Conservation (phyloP, 257 asterid genomes). For the Solanum lignicaule region DNA sequence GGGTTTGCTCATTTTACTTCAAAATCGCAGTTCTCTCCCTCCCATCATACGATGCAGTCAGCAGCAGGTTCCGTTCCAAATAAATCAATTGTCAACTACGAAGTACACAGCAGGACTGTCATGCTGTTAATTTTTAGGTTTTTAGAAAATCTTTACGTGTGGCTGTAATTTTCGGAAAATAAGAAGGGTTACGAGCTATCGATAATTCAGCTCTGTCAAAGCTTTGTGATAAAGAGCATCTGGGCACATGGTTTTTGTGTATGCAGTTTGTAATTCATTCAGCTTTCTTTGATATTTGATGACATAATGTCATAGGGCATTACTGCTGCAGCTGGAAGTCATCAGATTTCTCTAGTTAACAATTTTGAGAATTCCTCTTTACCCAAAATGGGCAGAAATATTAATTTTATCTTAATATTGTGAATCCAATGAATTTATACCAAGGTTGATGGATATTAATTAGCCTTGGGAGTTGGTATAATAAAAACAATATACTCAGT, state of each 20-base stretch:
- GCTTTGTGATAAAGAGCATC: constrained; percentile 4
- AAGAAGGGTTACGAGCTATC: constrained; percentile 7
- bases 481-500: not conserved
- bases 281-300: not conserved
- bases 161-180: constrained; percentile 18
- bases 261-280: not conserved
- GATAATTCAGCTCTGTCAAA: constrained; percentile 2
- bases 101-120: not conserved
- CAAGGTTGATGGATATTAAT: not conserved
- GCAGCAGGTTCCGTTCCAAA: constrained; percentile 32
- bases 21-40: constrained; percentile 54
- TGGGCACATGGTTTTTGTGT: not conserved
- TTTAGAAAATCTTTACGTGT: constrained; percentile 10
- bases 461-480: not conserved
- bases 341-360: not conserved
- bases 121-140: not conserved
- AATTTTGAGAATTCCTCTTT: not conserved
- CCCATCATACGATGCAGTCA: constrained; percentile 65
- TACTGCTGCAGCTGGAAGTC: not conserved
- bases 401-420: not conserved
- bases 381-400: not conserved
- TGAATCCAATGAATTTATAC: not conserved
- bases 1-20: not conserved
- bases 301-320: not conserved
- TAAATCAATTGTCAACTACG: constrained; percentile 6